Evolutionary conservation across 352 stramenopile species (phyloP).

Genomic region (Pythium folliculosum): DNA sequence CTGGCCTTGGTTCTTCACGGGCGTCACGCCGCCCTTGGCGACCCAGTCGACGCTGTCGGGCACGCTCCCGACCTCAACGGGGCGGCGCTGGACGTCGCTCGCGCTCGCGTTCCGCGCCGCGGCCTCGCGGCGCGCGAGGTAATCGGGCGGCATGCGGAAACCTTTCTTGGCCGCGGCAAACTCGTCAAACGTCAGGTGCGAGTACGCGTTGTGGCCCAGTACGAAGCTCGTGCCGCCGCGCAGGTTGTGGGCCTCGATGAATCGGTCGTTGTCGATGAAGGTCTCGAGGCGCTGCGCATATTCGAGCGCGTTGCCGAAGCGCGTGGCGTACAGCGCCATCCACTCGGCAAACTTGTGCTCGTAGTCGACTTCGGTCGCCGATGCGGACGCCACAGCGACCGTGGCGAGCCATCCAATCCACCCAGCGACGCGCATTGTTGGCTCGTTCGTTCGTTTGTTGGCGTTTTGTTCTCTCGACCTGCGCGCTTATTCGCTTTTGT

Average conservation of each 20-base stretch:
- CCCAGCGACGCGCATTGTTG: not conserved
- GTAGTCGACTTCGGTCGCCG: slow-evolving; percentile 39
- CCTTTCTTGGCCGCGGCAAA: slow-evolving; percentile 83
- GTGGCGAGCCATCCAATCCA: not conserved
- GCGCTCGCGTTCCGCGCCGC: not conserved
- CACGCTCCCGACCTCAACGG: slow-evolving; percentile 22
- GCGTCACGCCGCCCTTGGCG: slow-evolving; percentile 92
- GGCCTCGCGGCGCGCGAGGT: slow-evolving; percentile 64
- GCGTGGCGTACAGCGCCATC: slow-evolving; percentile 51
- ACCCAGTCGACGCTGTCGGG: slow-evolving; percentile 93
- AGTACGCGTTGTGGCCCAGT: slow-evolving; percentile 94
- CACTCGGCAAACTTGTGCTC: slow-evolving; percentile 68
- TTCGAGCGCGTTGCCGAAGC: slow-evolving; percentile 53
- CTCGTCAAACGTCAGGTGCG: slow-evolving; percentile 95
- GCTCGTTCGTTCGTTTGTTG: not conserved
- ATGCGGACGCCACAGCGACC: not conserved
- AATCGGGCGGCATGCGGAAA: slow-evolving; percentile 46
- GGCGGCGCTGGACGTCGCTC: slow-evolving; percentile 20
- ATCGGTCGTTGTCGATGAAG: slow-evolving; percentile 86
- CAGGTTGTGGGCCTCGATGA: slow-evolving; percentile 84
- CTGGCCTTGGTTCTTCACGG: slow-evolving; percentile 95
- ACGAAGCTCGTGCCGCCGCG: slow-evolving; percentile 73
- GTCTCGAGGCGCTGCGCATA: slow-evolving; percentile 68
- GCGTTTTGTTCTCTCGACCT: no score
- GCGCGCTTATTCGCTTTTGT: no score